Conservation (phyloP, 108 stramenopile species). For the Seminavis robusta region DNA sequence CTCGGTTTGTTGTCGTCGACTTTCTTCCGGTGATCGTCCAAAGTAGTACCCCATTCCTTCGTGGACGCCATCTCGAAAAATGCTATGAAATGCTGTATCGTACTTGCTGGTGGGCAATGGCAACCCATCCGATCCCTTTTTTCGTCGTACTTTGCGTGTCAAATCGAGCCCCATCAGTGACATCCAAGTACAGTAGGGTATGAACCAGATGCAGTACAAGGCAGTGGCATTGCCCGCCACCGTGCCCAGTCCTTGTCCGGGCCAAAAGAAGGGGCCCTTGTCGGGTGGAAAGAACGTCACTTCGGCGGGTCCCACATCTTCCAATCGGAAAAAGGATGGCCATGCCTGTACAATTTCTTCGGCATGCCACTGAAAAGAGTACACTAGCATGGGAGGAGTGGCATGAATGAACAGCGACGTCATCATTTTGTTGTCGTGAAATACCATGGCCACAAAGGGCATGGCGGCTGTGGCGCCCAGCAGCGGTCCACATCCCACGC, state of each 20-base stretch:
- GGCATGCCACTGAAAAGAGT: constrained; percentile 45
- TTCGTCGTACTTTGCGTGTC: too few relatives aligned
- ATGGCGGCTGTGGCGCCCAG: constrained; percentile 34
- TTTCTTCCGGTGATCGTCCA: too few relatives aligned
- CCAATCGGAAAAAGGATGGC: constrained; percentile 35
- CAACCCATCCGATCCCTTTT: too few relatives aligned
- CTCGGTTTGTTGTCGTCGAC: too few relatives aligned
- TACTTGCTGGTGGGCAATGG: too few relatives aligned
- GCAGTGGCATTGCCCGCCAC: constrained; percentile 33
- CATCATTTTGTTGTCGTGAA: constrained; percentile 45
- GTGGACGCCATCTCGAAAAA: too few relatives aligned
- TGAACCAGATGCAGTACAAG: constrained; percentile 44
- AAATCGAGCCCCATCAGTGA: constrained; percentile 37
- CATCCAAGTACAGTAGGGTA: constrained; percentile 43
- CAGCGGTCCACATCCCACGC: constrained; percentile 37
- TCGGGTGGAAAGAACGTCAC: constrained; percentile 36
- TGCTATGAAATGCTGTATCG: too few relatives aligned
- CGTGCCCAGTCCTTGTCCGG: constrained; percentile 26
- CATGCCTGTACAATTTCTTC: constrained; percentile 27
- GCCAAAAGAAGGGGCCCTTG: constrained; percentile 12
- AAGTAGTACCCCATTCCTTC: too few relatives aligned
- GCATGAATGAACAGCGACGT: constrained; percentile 46
- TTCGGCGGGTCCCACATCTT: constrained; percentile 20
- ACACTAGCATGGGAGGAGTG: constrained; percentile 44
- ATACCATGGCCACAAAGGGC: constrained; percentile 41